Evolutionary conservation across 1,284 basidiomycete genomes (phyloP).

Genomic region (Trichosporon sp.): DNA sequence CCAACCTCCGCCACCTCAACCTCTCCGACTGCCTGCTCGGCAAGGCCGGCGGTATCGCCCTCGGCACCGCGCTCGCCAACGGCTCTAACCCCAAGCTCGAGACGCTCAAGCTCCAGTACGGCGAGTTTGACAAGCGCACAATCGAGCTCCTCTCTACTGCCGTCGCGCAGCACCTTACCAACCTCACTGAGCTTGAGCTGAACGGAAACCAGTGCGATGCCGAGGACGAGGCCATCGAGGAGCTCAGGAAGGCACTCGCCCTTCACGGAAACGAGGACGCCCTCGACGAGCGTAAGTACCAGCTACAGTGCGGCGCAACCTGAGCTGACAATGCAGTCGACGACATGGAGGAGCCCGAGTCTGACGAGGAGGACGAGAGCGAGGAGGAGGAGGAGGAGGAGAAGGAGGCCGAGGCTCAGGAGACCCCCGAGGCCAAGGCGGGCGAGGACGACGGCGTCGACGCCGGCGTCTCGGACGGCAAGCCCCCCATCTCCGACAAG

Average conservation of each 20-base stretch:
- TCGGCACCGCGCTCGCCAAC: conserved; percentile 55
- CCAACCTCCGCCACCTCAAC: conserved; percentile 68
- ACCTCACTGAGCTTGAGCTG: conserved; percentile 65
- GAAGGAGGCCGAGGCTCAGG: conserved; percentile 42
- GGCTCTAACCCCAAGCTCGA: conserved; percentile 71
- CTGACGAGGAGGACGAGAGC: conserved; percentile 50
- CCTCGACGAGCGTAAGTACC: conserved; percentile 58
- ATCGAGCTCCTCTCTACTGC: conserved; percentile 63
- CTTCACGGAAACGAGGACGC: conserved; percentile 74
- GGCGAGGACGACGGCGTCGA: conserved; percentile 35
- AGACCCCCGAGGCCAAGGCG: conserved; percentile 46
- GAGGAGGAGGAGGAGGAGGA: conserved; percentile 51
- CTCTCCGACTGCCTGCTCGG: conserved; percentile 88
- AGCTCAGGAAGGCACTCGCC: conserved; percentile 61
- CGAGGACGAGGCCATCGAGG: conserved; percentile 67
- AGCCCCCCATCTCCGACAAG: conserved; percentile 31
- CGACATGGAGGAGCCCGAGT: conserved; percentile 59
- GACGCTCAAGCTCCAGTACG: conserved; percentile 75
- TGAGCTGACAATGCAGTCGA: conserved; percentile 49
- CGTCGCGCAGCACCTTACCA: conserved; percentile 58
- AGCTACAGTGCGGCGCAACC: background rate
- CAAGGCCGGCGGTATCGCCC: conserved; percentile 56
- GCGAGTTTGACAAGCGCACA: conserved; percentile 71
- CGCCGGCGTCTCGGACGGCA: conserved; percentile 28
- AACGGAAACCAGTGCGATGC: conserved; percentile 83